Percentiles rank a stretch among this genome's conserved stretches.
These are phyloP conservation scores for Apophysomyces variabilis DNA, from an alignment of 371 early-diverging fungal genomes.

Conservation along the genomic window DNA sequence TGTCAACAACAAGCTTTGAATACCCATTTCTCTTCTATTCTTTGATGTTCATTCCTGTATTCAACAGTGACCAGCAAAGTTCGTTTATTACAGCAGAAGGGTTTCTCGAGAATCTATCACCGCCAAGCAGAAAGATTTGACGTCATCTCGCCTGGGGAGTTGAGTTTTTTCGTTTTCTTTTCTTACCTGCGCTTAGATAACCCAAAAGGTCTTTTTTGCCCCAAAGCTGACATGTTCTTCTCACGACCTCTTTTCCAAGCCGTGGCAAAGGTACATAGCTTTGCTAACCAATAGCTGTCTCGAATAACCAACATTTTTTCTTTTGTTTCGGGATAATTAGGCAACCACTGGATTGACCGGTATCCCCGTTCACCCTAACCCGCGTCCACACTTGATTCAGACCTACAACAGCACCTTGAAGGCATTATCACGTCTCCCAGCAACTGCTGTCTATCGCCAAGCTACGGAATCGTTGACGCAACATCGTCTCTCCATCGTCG, in stretches of 20 bases:
- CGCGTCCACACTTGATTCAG: conserved; percentile 84
- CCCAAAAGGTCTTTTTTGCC: too few species aligned
- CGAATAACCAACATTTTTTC: not conserved
- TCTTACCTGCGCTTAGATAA: too few species aligned
- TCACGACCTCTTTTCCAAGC: conserved; percentile 61
- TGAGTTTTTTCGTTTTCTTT: too few species aligned
- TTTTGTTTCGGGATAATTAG: conserved; percentile 13
- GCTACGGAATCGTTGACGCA: conserved; percentile 78
- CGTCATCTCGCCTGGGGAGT: too few species aligned
- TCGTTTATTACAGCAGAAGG: too few species aligned
- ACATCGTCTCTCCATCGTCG: conserved; percentile 77
- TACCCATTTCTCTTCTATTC: conserved; percentile 5
- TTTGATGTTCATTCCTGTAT: not conserved
- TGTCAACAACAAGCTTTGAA: conserved; percentile 11
- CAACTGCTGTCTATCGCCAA: conserved; percentile 82
- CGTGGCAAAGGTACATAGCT: conserved; percentile 51
- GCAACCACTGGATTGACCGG: conserved; percentile 87
- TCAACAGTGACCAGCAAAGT: too few species aligned
- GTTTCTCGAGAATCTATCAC: too few species aligned
- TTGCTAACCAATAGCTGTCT: too few species aligned
- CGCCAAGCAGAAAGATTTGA: too few species aligned
- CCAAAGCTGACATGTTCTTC: conserved; percentile 49
- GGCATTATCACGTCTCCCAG: conserved; percentile 76
- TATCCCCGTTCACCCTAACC: conserved; percentile 83
- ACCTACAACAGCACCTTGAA: conserved; percentile 78